Conservation (phyloP, 2,329 filamentous ascomycete species). For the Pestalotiopsis fici region DNA sequence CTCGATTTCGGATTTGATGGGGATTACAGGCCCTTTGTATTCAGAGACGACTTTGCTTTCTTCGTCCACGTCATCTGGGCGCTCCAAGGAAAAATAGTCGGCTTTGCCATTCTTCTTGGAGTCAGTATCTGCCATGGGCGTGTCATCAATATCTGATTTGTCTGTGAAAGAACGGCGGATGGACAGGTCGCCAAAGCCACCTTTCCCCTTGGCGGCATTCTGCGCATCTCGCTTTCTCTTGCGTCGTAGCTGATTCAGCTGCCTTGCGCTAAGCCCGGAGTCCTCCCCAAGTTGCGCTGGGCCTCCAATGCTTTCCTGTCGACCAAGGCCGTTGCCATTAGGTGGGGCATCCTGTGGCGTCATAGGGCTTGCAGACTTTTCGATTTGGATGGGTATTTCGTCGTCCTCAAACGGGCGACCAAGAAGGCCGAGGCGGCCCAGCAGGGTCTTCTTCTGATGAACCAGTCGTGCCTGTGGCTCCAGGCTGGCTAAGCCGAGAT, state of each 20-base stretch:
- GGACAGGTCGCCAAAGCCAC: conserved; percentile 85
- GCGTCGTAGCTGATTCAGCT: conserved; percentile 91
- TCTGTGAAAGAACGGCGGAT: conserved; percentile 62
- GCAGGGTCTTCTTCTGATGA: conserved; percentile 87
- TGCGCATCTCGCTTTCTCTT: conserved; percentile 91
- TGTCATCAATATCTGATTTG: conserved; percentile 65
- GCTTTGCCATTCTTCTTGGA: conserved; percentile 63
- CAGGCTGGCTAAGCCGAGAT: conserved; percentile 79
- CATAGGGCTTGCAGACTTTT: conserved; percentile 50
- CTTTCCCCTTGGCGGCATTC: conserved; percentile 82
- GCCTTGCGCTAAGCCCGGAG: conserved; percentile 80
- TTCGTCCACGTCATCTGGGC: conserved; percentile 77
- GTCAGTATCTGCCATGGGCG: conserved; percentile 52
- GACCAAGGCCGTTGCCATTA: conserved; percentile 28
- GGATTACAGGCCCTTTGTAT: conserved; percentile 81
- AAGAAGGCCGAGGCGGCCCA: conserved; percentile 77
- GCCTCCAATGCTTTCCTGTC: conserved; percentile 37
- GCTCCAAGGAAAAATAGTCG: conserved; percentile 91
- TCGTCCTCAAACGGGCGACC: conserved; percentile 87
- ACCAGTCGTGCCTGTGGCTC: conserved; percentile 79
- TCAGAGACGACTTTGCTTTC: conserved; percentile 91
- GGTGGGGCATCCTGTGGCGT: conserved; percentile 42
- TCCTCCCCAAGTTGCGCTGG: conserved; percentile 58
- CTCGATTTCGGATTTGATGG: conserved; percentile 85
- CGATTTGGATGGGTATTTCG: conserved; percentile 66